These are phyloP conservation scores for Hypocrella siamensis DNA, from an alignment of 2,329 filamentous ascomycete genomes.

Conservation along the genomic window DNA sequence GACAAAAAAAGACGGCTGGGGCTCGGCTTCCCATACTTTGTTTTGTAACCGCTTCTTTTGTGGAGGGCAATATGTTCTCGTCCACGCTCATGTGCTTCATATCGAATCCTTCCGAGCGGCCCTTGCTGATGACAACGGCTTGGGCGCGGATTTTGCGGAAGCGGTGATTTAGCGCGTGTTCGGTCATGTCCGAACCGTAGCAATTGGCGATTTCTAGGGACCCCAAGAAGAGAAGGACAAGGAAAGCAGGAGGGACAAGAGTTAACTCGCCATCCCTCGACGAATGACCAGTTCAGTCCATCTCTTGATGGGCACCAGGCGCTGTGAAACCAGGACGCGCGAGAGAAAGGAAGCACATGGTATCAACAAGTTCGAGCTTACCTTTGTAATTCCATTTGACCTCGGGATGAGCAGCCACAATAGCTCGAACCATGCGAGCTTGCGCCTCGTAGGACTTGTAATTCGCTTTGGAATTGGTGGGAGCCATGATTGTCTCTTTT, in stretches of 20 bases:
- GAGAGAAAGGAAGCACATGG: constrained; percentile 1
- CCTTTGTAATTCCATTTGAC: constrained; percentile 45
- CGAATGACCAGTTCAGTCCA: too few species aligned
- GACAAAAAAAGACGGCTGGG: background rate
- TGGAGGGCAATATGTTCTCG: constrained; percentile 18
- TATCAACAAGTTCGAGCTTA: constrained; percentile 19
- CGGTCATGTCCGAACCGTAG: constrained; percentile 33
- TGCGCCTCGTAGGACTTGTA: constrained; percentile 46
- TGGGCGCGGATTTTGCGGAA: constrained; percentile 31
- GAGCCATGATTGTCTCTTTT: too few species aligned
- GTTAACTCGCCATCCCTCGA: too few species aligned
- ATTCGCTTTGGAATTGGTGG: constrained; percentile 27
- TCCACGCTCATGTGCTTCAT: constrained; percentile 25
- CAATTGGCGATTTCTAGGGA: constrained; percentile 27
- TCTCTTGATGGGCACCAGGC: too few species aligned
- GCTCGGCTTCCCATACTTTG: constrained; percentile 18
- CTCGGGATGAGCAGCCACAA: constrained; percentile 39
- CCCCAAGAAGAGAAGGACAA: background rate
- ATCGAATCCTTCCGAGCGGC: constrained; percentile 20
- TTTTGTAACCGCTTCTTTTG: constrained; percentile 21
- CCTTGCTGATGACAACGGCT: constrained; percentile 19
- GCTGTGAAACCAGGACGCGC: too few species aligned
- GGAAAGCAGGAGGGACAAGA: background rate
- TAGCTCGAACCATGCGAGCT: constrained; percentile 42
- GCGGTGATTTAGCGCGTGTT: constrained; percentile 32